Evolutionary conservation across 176 grass and related monocot species (phyloP), one percentile per base, ranked within the genome.

Genomic region (Leersia perrieri): DNA sequence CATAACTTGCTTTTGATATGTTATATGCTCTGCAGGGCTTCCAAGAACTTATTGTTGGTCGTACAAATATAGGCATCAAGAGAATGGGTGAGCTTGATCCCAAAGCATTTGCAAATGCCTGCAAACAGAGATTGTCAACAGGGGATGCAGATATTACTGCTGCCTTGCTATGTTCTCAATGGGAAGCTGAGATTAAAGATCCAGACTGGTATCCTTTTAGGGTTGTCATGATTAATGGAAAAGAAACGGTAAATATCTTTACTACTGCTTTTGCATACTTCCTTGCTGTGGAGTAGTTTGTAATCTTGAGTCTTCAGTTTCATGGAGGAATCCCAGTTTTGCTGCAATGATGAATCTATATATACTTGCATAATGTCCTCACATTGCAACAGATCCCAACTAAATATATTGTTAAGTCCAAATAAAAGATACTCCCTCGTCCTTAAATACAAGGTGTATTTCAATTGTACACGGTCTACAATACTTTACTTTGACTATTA

Each of bases 1-100:
- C 1, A 64, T 73, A 40, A 13, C 14, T 60, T 22, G 7, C 49
- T 66, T 33, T n/a, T 26, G 22, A 2, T 63, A 9, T 49, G 29
- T 10, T 66, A 40, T 42, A 66, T 66, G 76, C 40, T 79, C 26
- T 74, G 36, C 58, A 82, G 70, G 80, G 69, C 39, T 82, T 82
- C 35, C 5, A 7, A 25, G 39, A 82, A 0, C 28, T 73, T 27
- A 4, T 29, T 57, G 69, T 11, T 65, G 30, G 20, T 3, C 69
- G 70, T 64, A 20, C 58, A 34, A 82, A 65, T 65, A 74, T 82
- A 8, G 39, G 58, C 62, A 86, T 95, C 14, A 95, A 85, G 47
- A 83, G 87, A 79, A 92, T 92, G 89, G 89, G 93, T 11, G 89
- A 88, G 14, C 79, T 92, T 83, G 93, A 95, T 79, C 42, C 29